Evolutionary conservation across 352 stramenopile genomes (phyloP).

Genomic region (Albugo laibachii): DNA sequence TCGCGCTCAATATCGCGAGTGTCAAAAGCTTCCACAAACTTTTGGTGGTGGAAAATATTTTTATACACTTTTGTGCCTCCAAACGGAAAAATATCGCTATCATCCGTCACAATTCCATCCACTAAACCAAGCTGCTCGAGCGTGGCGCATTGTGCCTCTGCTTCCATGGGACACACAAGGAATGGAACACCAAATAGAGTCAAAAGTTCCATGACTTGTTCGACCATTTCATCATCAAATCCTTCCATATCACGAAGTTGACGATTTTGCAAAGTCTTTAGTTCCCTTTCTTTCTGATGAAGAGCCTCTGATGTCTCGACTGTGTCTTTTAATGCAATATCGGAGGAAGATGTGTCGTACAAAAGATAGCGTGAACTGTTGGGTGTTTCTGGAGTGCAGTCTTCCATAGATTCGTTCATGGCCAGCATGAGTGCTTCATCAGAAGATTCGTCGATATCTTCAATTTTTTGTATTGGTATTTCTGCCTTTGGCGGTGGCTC

Average conservation of each 20-base stretch:
- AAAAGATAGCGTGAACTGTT: slow-evolving; percentile 7
- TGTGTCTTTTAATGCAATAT: slow-evolving; percentile 2
- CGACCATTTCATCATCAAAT: slow-evolving; percentile 95
- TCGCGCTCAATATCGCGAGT: slow-evolving; percentile 84
- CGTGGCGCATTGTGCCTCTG: slow-evolving; percentile 94
- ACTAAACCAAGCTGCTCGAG: slow-evolving; percentile 92
- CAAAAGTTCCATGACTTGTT: slow-evolving; percentile 92
- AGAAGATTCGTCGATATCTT: slow-evolving; percentile 14
- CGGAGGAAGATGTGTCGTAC: slow-evolving; percentile 2
- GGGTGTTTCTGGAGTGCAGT: not conserved
- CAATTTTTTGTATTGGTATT: slow-evolving; percentile 9
- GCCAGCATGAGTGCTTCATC: slow-evolving; percentile 10
- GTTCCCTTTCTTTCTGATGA: slow-evolving; percentile 32
- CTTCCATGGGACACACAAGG: slow-evolving; percentile 97
- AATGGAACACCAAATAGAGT: slow-evolving; percentile 96
- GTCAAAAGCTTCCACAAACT: slow-evolving; percentile 97
- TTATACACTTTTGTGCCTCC: slow-evolving; percentile 91
- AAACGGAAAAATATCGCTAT: slow-evolving; percentile 91
- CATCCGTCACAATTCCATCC: slow-evolving; percentile 96
- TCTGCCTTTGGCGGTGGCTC: slow-evolving; percentile 1
- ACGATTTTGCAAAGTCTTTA: slow-evolving; percentile 59
- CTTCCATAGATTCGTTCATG: slow-evolving; percentile 9
- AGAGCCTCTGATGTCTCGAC: slow-evolving; percentile 16
- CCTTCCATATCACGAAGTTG: slow-evolving; percentile 82
- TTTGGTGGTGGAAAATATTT: slow-evolving; percentile 99